Evolutionary conservation across 108 stramenopile genomes (phyloP).

Genomic region (Seminavis robusta): DNA sequence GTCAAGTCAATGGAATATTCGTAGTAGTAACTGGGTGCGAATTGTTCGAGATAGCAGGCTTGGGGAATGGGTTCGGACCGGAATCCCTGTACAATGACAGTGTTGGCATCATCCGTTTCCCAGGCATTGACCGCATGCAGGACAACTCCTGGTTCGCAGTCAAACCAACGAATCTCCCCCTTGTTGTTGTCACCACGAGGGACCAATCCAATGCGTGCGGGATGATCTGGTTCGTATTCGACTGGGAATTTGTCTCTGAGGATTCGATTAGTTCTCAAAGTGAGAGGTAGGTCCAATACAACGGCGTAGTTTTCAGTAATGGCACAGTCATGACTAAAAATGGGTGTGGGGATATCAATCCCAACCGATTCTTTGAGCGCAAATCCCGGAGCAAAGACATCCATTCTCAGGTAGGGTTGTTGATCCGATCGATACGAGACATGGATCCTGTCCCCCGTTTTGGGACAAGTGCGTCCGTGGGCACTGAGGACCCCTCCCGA

Average conservation of each 20-base stretch:
- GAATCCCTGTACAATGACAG: constrained; percentile 33
- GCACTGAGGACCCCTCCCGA: constrained; percentile 34
- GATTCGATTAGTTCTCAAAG: constrained; percentile 25
- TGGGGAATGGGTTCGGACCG: constrained; percentile 9
- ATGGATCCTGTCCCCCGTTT: constrained; percentile 28
- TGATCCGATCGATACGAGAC: constrained; percentile 17
- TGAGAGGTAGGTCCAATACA: constrained; percentile 41
- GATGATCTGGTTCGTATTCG: constrained; percentile 41
- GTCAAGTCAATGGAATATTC: constrained; percentile 25
- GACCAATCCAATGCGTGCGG: constrained; percentile 35
- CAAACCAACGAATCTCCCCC: constrained; percentile 19
- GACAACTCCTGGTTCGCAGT: constrained; percentile 28
- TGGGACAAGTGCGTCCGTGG: constrained; percentile 25
- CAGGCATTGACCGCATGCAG: constrained; percentile 36
- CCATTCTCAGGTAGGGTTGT: constrained; percentile 25
- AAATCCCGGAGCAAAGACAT: constrained; percentile 24
- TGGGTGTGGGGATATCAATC: constrained; percentile 14
- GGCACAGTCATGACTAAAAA: constrained; percentile 35
- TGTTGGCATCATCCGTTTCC: constrained; percentile 25
- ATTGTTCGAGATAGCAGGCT: constrained; percentile 21
- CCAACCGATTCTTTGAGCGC: constrained; percentile 11
- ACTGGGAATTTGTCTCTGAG: constrained; percentile 28
- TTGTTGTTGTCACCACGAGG: constrained; percentile 5
- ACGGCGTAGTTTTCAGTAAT: constrained; percentile 29
- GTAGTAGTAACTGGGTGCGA: constrained; percentile 27